These are phyloP conservation scores for Lentinula sp. DNA, from an alignment of 768 basidiomycete species.

Conservation along the genomic window DNA sequence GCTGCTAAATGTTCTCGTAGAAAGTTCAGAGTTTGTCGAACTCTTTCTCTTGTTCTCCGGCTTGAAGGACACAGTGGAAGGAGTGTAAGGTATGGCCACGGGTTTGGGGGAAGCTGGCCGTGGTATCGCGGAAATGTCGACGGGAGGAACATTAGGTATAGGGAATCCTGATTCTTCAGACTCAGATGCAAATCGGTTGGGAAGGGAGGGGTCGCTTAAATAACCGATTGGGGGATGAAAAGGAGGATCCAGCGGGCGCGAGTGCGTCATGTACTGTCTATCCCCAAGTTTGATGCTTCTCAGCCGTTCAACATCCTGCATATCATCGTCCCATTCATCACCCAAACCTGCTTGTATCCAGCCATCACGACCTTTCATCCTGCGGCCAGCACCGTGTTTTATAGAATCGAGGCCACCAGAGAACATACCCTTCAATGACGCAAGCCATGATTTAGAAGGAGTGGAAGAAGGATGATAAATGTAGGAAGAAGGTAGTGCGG, in stretches of 20 bases:
- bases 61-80: constrained; percentile 10
- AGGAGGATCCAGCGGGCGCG: background rate
- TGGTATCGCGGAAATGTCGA: background rate
- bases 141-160: background rate
- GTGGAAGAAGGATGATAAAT: background rate
- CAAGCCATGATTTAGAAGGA: background rate
- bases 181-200: constrained; percentile 13
- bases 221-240: constrained; percentile 1
- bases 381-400: constrained; percentile 7
- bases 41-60: constrained; percentile 11
- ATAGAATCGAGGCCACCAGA: background rate
- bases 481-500: constrained; percentile 11
- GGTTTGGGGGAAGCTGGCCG: constrained; percentile 18
- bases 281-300: constrained; percentile 2
- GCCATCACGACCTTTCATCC: constrained; percentile 25
- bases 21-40: constrained; percentile 12
- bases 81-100: constrained; percentile 9
- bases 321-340: constrained; percentile 40
- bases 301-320: constrained; percentile 8
- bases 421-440: background rate
- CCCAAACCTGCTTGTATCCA: constrained; percentile 47
- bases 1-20: constrained; percentile 32
- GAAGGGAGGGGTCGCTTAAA: constrained; percentile 10
- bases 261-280: background rate
- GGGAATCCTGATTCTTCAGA: constrained; percentile 21